Evolutionary conservation across 345 rosid species (phyloP).

Genomic region (Citrus unshiu): DNA sequence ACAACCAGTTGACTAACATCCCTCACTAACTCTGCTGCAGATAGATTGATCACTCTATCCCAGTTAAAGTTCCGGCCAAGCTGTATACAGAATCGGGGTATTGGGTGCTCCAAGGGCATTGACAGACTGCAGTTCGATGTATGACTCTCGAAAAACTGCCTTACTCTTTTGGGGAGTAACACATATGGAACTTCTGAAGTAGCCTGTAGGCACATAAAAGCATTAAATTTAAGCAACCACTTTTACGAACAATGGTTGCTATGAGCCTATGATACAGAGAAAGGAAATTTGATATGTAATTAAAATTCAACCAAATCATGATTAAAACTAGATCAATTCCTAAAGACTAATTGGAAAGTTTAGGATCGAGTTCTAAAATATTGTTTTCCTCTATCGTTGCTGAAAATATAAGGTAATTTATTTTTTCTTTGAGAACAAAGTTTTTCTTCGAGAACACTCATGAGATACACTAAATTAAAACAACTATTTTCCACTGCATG

Average conservation of each 20-base stretch:
- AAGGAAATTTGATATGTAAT: background rate
- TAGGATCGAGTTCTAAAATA: background rate
- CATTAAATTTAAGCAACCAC: conserved; percentile 2
- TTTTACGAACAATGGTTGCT: background rate
- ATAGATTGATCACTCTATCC: conserved; percentile 53
- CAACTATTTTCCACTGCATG: background rate
- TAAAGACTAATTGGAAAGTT: background rate
- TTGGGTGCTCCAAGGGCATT: conserved; percentile 39
- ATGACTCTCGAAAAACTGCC: conserved; percentile 66
- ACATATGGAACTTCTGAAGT: conserved; percentile 68
- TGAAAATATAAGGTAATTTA: background rate
- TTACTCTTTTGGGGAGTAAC: conserved; percentile 57
- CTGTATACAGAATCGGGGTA: conserved; percentile 61
- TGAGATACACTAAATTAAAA: background rate
- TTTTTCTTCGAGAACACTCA: background rate
- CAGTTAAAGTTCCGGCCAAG: conserved; percentile 47
- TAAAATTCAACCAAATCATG: background rate
- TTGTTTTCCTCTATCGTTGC: background rate
- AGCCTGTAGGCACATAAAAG: conserved; percentile 50
- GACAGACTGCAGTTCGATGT: conserved; percentile 37
- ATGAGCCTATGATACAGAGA: background rate
- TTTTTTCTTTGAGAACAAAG: background rate
- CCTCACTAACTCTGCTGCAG: conserved; percentile 65
- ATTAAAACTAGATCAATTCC: background rate
- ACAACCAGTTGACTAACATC: conserved; percentile 57